Percentiles rank a stretch among this genome's conserved stretches.
Evolutionary conservation across 2,329 filamentous ascomycete genomes (phyloP).

Genomic region (Paracorniculantispora psalliotae): DNA sequence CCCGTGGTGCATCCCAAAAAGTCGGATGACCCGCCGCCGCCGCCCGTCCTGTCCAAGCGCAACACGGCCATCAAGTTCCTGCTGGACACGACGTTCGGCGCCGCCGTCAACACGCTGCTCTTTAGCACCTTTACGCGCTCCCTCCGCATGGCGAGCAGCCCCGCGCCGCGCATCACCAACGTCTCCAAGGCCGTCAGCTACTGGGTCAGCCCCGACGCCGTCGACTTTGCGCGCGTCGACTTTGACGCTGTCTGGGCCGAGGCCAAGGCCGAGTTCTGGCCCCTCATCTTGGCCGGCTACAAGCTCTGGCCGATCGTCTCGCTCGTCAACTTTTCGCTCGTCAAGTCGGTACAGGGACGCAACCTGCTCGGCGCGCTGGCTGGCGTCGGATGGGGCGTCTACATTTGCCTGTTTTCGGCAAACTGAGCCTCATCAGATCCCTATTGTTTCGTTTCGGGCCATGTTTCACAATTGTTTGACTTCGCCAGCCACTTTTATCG

Average conservation of each 20-base stretch:
- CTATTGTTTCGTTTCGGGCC: background rate
- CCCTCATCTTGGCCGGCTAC: conserved; percentile 63
- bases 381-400: conserved; percentile 70
- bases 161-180: conserved; percentile 33
- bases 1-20: conserved; percentile 31
- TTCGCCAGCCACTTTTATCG: no score
- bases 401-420: conserved; percentile 59
- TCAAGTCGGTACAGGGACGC: conserved; percentile 66
- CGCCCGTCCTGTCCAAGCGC: conserved; percentile 47
- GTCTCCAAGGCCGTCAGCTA: conserved; percentile 30
- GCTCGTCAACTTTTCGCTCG: conserved; percentile 60
- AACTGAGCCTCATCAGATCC: conserved; percentile 17
- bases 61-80: conserved; percentile 64
- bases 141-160: conserved; percentile 45
- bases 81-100: conserved; percentile 65
- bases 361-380: conserved; percentile 68
- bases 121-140: conserved; percentile 58
- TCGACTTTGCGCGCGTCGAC: conserved; percentile 43
- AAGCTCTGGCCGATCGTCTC: conserved; percentile 66
- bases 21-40: conserved; percentile 35
- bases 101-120: conserved; percentile 58
- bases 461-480: no score
- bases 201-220: conserved; percentile 33
- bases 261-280: conserved; percentile 53
- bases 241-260: conserved; percentile 39